Percentiles rank a stretch among this genome's conserved stretches.
These are phyloP conservation scores for Antitrichia curtipendula DNA, from an alignment of 225 moss, liverwort and hornwort genomes.

Conservation along the genomic window DNA sequence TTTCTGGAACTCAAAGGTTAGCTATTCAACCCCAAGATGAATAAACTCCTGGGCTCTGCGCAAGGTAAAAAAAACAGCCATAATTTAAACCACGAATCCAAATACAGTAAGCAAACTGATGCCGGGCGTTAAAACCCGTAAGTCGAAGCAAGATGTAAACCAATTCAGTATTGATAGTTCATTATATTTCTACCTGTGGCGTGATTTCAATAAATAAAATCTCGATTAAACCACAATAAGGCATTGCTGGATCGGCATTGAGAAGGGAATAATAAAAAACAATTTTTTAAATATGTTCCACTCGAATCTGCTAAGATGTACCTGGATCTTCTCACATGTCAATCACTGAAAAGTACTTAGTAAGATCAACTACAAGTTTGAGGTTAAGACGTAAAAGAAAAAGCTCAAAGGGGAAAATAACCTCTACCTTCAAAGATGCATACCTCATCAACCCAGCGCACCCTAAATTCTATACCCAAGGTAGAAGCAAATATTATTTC, in stretches of 20 bases:
- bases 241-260: background rate
- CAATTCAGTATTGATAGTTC: background rate
- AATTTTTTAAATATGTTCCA: background rate
- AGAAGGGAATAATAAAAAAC: background rate
- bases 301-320: background rate
- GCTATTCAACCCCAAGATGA: background rate
- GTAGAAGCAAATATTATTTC: background rate
- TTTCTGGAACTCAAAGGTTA: background rate
- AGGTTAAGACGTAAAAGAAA: background rate
- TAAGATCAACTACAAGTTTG: background rate
- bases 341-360: background rate
- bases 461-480: background rate
- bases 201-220: background rate
- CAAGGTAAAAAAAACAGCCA: background rate
- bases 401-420: background rate
- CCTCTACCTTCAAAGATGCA: background rate
- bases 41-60: constrained; percentile 4
- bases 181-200: background rate
- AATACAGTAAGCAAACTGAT: background rate
- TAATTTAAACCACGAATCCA: background rate
- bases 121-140: background rate
- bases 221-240: background rate
- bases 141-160: background rate
- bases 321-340: background rate
- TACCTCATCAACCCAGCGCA: background rate